Percentiles rank a stretch among this genome's conserved stretches.
Conservation (phyloP, 176 grass and related monocot genomes). For the Musa troglodytarum region DNA sequence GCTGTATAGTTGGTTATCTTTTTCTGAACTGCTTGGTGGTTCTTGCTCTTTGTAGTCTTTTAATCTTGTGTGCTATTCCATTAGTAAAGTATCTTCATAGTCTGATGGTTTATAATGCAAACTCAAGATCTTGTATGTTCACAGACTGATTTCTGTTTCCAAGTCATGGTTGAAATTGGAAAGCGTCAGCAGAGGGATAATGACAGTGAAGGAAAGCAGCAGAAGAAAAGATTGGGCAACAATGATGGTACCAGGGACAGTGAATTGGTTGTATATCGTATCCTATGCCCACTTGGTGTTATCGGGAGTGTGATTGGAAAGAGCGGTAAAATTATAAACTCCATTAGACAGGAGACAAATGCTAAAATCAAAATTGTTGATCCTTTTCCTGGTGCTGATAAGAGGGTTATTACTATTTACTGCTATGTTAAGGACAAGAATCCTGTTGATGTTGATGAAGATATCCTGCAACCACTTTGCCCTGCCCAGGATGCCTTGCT, state of each 20-base stretch:
- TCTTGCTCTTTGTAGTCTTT: no score
- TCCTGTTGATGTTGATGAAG: slow-evolving; percentile 37
- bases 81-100: neutral
- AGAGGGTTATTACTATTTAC: slow-evolving; percentile 78
- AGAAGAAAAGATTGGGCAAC: slow-evolving; percentile 41
- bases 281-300: slow-evolving; percentile 64
- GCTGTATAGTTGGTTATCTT: no score
- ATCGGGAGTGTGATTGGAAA: slow-evolving; percentile 97
- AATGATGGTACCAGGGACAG: slow-evolving; percentile 42
- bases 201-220: slow-evolving; percentile 35
- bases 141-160: neutral
- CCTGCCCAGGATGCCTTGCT: slow-evolving; percentile 78
- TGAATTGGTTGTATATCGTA: slow-evolving; percentile 68
- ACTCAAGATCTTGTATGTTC: neutral
- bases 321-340: slow-evolving; percentile 84
- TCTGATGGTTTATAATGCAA: neutral
- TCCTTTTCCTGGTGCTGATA: slow-evolving; percentile 75
- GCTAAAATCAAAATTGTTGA: slow-evolving; percentile 87
- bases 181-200: slow-evolving; percentile 70
- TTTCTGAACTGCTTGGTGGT: no score
- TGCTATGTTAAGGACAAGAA: slow-evolving; percentile 57
- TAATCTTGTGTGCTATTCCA: neutral
- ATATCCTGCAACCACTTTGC: slow-evolving; percentile 45
- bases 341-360: slow-evolving; percentile 59
- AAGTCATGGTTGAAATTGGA: slow-evolving; percentile 55